A percentile compares a stretch with the other conserved stretches of the same genome.
Evolutionary conservation across 2,329 filamentous ascomycete genomes (phyloP).

Genomic region (Fusarium sp.): DNA sequence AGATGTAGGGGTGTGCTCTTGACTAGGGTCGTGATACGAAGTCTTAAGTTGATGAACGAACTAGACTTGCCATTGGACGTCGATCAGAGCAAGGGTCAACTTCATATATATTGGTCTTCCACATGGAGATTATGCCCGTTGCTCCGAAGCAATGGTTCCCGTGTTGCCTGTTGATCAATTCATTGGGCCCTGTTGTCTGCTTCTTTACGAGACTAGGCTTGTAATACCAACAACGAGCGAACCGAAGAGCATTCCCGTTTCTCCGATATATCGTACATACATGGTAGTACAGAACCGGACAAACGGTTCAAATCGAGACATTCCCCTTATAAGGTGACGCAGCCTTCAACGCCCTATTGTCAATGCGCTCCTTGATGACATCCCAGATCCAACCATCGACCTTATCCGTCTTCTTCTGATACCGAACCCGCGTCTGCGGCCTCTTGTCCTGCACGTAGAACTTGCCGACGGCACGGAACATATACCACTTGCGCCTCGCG

Average conservation of each 20-base stretch:
- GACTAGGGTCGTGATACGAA: neutral
- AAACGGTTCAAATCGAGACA: neutral
- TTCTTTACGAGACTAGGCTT: neutral
- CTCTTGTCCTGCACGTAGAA: conserved; percentile 51
- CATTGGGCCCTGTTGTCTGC: neutral
- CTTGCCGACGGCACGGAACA: conserved; percentile 49
- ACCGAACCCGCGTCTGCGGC: conserved; percentile 28
- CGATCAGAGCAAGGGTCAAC: neutral
- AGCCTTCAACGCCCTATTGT: conserved; percentile 29
- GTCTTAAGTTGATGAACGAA: neutral
- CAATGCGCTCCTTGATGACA: conserved; percentile 47
- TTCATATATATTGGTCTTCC: neutral
- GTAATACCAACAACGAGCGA: neutral
- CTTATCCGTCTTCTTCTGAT: conserved; percentile 43
- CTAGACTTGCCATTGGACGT: neutral
- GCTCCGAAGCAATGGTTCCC: neutral
- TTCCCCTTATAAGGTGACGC: conserved; percentile 6
- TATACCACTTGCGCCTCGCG: conserved; percentile 51
- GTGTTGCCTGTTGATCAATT: neutral
- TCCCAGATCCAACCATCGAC: conserved; percentile 55
- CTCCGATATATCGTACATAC: neutral
- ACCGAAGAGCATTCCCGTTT: neutral
- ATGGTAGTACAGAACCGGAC: neutral
- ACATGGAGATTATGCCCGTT: neutral
- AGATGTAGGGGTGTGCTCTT: neutral